These are phyloP conservation scores for Takashimella koratensis DNA, from an alignment of 1,284 basidiomycete species.

Conservation along the genomic window DNA sequence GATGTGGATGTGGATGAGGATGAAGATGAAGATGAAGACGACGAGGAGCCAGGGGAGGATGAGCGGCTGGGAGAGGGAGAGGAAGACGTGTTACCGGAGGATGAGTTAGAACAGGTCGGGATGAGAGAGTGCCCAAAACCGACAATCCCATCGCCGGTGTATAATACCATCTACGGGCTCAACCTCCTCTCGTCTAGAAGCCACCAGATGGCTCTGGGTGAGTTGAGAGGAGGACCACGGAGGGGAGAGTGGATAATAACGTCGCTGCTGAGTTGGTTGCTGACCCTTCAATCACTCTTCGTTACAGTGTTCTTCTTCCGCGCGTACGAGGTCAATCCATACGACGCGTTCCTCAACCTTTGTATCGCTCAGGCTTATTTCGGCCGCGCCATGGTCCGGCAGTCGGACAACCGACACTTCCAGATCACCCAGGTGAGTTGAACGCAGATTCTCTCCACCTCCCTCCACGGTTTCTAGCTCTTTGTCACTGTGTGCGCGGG, in stretches of 20 bases:
- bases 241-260: too few species aligned
- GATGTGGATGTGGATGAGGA: neutral
- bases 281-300: slow-evolving; percentile 2
- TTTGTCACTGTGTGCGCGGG: too few species aligned
- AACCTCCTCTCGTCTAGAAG: slow-evolving; percentile 79
- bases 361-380: slow-evolving; percentile 77
- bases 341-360: slow-evolving; percentile 81
- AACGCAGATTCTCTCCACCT: too few species aligned
- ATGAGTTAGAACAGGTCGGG: slow-evolving; percentile 1
- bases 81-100: slow-evolving; percentile 4
- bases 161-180: slow-evolving; percentile 79
- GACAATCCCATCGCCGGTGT: slow-evolving; percentile 68
- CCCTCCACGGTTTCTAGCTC: too few species aligned
- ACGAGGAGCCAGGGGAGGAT: neutral
- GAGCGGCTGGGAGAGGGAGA: neutral
- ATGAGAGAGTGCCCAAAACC: slow-evolving; percentile 50
- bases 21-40: neutral
- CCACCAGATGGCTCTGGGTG: slow-evolving; percentile 86
- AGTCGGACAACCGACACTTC: slow-evolving; percentile 90
- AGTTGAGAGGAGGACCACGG: slow-evolving; percentile 48
- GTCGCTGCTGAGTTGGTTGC: neutral
- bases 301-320: slow-evolving; percentile 78
- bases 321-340: slow-evolving; percentile 75
- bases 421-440: slow-evolving; percentile 64
- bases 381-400: slow-evolving; percentile 85